Evolutionary conservation across 2,329 filamentous ascomycete genomes (phyloP).

Genomic region (Alternaria tenuissima): DNA sequence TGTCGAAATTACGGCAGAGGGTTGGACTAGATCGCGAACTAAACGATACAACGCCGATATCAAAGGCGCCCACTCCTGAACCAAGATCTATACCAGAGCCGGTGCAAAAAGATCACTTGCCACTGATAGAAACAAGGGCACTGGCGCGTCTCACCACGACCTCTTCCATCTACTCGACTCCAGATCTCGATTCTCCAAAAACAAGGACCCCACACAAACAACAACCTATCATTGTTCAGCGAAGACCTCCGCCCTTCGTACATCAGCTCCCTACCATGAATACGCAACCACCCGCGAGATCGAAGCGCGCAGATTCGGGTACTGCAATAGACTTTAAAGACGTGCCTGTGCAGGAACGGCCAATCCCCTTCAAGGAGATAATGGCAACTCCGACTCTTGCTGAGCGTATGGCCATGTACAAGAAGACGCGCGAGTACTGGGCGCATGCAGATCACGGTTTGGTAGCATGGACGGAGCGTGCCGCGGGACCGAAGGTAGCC

Average conservation of each 20-base stretch:
- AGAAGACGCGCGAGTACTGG: slow-evolving; percentile 47
- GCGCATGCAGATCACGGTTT: slow-evolving; percentile 46
- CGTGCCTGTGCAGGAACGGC: slow-evolving; percentile 29
- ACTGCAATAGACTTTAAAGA: slow-evolving; percentile 41
- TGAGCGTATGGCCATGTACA: slow-evolving; percentile 44
- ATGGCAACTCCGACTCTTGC: slow-evolving; percentile 32
- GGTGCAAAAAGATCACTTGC: slow-evolving; percentile 7
- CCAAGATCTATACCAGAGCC: neutral
- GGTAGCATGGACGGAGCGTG: slow-evolving; percentile 35
- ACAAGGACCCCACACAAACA: neutral
- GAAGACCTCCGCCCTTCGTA: neutral
- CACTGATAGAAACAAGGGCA: neutral
- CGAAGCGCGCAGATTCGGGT: slow-evolving; percentile 43
- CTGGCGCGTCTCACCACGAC: slow-evolving; percentile 11
- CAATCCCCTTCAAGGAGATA: slow-evolving; percentile 44
- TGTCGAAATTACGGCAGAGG: slow-evolving; percentile 29
- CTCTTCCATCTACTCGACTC: slow-evolving; percentile 14
- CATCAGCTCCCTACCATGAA: neutral
- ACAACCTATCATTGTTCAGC: neutral
- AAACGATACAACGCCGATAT: neutral
- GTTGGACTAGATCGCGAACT: slow-evolving; percentile 22
- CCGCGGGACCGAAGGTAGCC: slow-evolving; percentile 7
- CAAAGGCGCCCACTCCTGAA: slow-evolving; percentile 4
- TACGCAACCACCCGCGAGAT: slow-evolving; percentile 14
- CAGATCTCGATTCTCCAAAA: neutral